These are phyloP conservation scores for Ceratocystis lukuohia DNA, from an alignment of 2,329 filamentous ascomycete species.

Conservation along the genomic window DNA sequence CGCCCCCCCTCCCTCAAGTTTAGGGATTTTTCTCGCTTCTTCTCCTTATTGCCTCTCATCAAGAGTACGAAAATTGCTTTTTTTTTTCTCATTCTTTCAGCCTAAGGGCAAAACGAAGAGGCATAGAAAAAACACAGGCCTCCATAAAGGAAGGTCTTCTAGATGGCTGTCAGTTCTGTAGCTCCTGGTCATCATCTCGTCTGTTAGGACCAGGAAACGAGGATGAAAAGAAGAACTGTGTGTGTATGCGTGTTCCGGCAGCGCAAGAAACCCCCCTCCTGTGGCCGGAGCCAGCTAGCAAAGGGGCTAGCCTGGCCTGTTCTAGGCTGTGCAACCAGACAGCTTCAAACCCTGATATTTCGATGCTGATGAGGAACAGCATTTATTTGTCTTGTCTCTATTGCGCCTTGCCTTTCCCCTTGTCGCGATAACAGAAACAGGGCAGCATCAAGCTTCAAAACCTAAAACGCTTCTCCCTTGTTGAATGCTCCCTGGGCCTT, in stretches of 20 bases:
- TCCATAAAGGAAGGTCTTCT: neutral
- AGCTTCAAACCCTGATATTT: neutral
- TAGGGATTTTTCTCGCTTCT: neutral
- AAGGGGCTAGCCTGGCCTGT: neutral
- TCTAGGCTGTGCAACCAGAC: neutral
- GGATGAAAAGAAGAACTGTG: neutral
- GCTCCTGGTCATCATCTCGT: neutral
- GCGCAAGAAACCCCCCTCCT: neutral
- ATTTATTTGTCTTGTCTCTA: neutral
- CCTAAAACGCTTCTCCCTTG: neutral
- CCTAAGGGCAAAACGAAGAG: neutral
- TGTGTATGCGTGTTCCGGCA: neutral
- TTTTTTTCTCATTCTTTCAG: neutral
- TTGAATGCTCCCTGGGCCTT: neutral
- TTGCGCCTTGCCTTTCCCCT: neutral
- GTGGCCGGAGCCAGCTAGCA: neutral
- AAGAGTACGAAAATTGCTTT: neutral
- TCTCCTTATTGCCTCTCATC: neutral
- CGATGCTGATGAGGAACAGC: neutral
- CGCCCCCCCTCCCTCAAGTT: neutral
- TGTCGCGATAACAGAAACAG: neutral
- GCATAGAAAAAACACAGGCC: neutral
- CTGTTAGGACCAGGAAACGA: neutral
- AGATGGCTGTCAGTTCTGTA: conserved; percentile 1
- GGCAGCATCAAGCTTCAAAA: neutral